A percentile compares a stretch with the other conserved stretches of the same genome.
Conservation (phyloP, 176 grass and related monocot species). For the Phoenix roebelenii region DNA sequence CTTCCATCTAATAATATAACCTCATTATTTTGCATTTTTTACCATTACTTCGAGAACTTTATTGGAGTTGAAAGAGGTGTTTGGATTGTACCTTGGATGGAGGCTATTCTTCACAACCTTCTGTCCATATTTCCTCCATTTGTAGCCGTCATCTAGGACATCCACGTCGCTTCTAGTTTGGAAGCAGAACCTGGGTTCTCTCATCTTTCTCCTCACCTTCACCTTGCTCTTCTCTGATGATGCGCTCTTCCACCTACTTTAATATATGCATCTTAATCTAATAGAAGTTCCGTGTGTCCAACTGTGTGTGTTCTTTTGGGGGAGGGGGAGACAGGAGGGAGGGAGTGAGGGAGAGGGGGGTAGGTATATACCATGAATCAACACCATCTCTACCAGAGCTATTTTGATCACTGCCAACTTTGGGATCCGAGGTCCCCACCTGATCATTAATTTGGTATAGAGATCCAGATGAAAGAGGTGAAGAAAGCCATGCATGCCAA, state of each 20-base stretch:
- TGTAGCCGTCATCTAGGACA: constrained; percentile 94
- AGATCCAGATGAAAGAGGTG: too few relatives aligned
- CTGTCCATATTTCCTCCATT: constrained; percentile 98
- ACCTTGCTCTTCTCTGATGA: constrained; percentile 62
- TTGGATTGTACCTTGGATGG: constrained; percentile 61
- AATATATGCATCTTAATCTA: too few relatives aligned
- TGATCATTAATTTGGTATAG: neutral
- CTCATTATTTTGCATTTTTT: too few relatives aligned
- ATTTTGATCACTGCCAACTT: constrained; percentile 11
- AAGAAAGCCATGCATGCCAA: too few relatives aligned
- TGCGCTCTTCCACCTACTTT: constrained; percentile 54
- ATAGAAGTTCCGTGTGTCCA: too few relatives aligned
- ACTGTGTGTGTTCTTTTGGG: too few relatives aligned
- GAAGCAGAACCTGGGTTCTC: constrained; percentile 97
- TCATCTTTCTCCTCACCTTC: constrained; percentile 93
- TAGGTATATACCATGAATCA: constrained; percentile 8
- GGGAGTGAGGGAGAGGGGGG: neutral
- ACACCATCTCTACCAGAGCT: constrained; percentile 12
- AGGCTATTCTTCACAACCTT: constrained; percentile 98
- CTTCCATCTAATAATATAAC: too few relatives aligned
- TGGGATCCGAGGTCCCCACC: constrained; percentile 10
- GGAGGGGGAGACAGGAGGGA: neutral
- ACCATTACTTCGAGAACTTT: too few relatives aligned
- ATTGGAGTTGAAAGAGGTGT: too few relatives aligned
- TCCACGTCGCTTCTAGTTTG: constrained; percentile 91